Evolutionary conservation across 78 protist genomes (phyloP), one percentile per base, ranked within the genome.

Genomic region (Protostelium mycophagum): DNA sequence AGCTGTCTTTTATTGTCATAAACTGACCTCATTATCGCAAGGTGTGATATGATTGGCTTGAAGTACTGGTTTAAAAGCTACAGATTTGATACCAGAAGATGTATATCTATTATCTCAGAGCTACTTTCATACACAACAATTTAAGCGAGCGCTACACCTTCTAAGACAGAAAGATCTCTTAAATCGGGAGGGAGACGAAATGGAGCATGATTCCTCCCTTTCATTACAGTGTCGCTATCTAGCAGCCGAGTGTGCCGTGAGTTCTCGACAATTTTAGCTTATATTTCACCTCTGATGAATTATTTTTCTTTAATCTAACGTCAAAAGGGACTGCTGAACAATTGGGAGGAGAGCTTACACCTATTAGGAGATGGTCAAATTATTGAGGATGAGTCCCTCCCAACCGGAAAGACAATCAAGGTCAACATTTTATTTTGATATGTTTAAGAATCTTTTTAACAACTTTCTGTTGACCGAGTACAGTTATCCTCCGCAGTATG

Each of bases 401-500:
- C n/a, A n/a, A 51, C 73, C 73, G 73, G 73, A 51, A 5, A 5
- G 16, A 16, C 5, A 16, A 51, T 51, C 73, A 51, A 51, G 73
- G 73, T 51, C 31, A 51, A 16, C 73, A 16, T 25, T 16, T 16
- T 5, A 51, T 16, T 16, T 25, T 51, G 31, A 25, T 25, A 16
- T 51, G 73, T 51, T n/a, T n/a, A n/a, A n/a, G n/a, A n/a, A n/a
- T n/a, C n/a, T n/a, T n/a, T n/a, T n/a, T n/a, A n/a, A n/a, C n/a
- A n/a, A 51, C 73, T 51, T 51, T 25, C 73, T 16, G 73, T 51
- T 51, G 73, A 51, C n/a, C n/a, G n/a, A n/a, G n/a, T n/a, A n/a
- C n/a, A 89, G 89, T 84, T 88, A 35, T 87, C 87, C 63, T 85
- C 91, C 83, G 87, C 28, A 16, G 85, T 92, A 1, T 85, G 86